These are phyloP conservation scores for Neofusicoccum parvum DNA, from an alignment of 2,329 filamentous ascomycete genomes.

Conservation along the genomic window DNA sequence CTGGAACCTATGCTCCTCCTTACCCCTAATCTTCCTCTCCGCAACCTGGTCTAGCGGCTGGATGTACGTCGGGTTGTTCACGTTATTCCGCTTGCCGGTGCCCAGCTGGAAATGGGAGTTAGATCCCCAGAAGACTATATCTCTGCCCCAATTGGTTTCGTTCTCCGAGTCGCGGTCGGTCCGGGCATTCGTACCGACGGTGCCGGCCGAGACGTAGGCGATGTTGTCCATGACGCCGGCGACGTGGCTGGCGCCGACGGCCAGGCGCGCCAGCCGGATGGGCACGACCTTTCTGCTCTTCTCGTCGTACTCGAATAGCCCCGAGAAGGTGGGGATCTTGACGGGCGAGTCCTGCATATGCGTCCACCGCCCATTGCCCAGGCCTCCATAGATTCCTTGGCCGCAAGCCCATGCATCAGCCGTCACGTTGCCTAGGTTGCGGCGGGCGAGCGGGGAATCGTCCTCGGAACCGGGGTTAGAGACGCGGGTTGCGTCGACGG, in stretches of 20 bases:
- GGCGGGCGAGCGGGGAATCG: conserved; percentile 25
- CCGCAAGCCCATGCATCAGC: conserved; percentile 87
- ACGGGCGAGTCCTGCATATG: conserved; percentile 77
- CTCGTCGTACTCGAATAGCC: conserved; percentile 87
- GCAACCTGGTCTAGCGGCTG: conserved; percentile 69
- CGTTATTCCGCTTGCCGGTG: conserved; percentile 83
- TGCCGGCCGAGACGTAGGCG: conserved; percentile 63
- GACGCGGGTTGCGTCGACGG: conserved; percentile 72
- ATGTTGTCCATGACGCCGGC: conserved; percentile 83
- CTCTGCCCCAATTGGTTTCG: conserved; percentile 84
- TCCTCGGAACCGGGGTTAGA: conserved; percentile 44
- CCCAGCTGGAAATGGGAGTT: conserved; percentile 95
- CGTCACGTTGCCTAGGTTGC: conserved; percentile 59
- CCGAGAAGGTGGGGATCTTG: conserved; percentile 82
- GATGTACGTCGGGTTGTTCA: conserved; percentile 75
- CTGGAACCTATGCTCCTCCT: conserved; percentile 74
- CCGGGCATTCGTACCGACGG: conserved; percentile 41
- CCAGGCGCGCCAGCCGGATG: conserved; percentile 74
- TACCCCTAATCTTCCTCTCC: conserved; percentile 63
- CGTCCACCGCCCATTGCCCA: conserved; percentile 87
- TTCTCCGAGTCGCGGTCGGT: conserved; percentile 50
- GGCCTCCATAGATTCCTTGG: conserved; percentile 77
- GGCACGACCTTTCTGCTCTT: conserved; percentile 66
- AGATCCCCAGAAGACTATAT: conserved; percentile 90
- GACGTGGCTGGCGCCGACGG: conserved; percentile 77